These are phyloP conservation scores for Kwoniella bestiolae DNA, from an alignment of 768 basidiomycete species.

Conservation along the genomic window DNA sequence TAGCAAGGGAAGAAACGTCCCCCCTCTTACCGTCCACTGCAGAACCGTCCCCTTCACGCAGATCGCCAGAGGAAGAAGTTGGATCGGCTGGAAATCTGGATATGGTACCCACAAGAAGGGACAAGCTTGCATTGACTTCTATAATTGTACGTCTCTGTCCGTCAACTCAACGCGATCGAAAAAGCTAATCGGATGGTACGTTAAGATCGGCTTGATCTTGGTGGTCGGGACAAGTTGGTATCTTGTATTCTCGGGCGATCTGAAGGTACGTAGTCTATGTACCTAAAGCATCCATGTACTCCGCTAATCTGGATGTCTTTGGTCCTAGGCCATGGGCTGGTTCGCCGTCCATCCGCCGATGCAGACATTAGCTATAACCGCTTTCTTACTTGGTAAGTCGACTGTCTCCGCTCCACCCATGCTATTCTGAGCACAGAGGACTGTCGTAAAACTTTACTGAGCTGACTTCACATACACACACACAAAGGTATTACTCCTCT, in stretches of 20 bases:
- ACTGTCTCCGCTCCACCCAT: too few species aligned
- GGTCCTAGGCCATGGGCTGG: slow-evolving; percentile 60
- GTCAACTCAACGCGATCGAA: background rate
- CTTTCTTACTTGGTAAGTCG: slow-evolving; percentile 69
- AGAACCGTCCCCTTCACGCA: slow-evolving; percentile 6
- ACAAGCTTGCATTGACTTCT: slow-evolving; percentile 16
- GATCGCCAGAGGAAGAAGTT: background rate
- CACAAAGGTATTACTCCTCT: slow-evolving; percentile 58
- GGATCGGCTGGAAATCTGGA: slow-evolving; percentile 4
- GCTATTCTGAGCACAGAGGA: too few species aligned
- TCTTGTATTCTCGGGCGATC: slow-evolving; percentile 38
- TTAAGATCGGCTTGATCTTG: slow-evolving; percentile 37
- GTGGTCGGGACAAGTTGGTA: slow-evolving; percentile 48
- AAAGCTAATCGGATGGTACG: background rate
- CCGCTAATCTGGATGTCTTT: too few species aligned
- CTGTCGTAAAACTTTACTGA: background rate
- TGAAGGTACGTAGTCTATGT: slow-evolving; percentile 36
- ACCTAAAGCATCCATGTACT: too few species aligned
- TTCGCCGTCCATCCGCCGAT: slow-evolving; percentile 71
- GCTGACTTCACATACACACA: too few species aligned
- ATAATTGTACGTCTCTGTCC: background rate
- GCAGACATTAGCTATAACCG: slow-evolving; percentile 65
- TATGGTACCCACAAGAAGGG: slow-evolving; percentile 24
- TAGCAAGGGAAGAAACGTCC: slow-evolving; percentile 14
- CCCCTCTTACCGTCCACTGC: slow-evolving; percentile 19